Conservation (phyloP, 305 asterid genomes). For the Solanum hybrid region DNA sequence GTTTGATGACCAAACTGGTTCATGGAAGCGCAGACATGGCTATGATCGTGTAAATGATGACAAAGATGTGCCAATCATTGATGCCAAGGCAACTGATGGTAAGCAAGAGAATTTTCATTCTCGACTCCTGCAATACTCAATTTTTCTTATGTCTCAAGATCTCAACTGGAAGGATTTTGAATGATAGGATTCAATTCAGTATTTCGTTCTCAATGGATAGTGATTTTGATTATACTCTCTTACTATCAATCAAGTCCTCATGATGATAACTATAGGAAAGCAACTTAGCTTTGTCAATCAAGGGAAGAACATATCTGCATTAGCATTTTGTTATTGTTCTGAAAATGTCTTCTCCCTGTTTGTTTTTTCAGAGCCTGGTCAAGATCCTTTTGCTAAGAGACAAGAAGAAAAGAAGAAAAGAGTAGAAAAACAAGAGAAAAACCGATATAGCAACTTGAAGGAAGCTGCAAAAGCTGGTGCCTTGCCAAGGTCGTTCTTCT, state of each 20-base stretch:
- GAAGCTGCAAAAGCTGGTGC: conserved; percentile 82
- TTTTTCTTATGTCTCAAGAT: not conserved
- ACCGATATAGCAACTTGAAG: conserved; percentile 64
- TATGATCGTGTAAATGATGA: conserved; percentile 90
- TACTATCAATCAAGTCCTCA: not conserved
- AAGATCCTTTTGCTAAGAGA: conserved; percentile 86
- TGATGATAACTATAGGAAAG: not conserved
- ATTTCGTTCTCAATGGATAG: not conserved
- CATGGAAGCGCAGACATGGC: conserved; percentile 93
- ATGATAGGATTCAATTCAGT: not conserved
- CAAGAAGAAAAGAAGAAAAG: conserved; percentile 64
- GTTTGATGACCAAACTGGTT: conserved; percentile 68
- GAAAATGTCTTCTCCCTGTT: not conserved
- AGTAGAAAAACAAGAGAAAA: conserved; percentile 80
- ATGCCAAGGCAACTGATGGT: conserved; percentile 94
- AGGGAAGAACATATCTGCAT: not conserved
- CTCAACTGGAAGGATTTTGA: not conserved
- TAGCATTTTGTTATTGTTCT: not conserved
- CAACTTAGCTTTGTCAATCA: not conserved
- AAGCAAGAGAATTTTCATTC: not conserved
- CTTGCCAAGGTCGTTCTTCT: conserved; percentile 60
- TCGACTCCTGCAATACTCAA: not conserved
- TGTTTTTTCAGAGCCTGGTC: conserved; percentile 63
- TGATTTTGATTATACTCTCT: not conserved
- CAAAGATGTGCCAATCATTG: conserved; percentile 80